These are phyloP conservation scores for Pinus tabuliformis DNA, from an alignment of 75 land plant species.

Conservation along the genomic window DNA sequence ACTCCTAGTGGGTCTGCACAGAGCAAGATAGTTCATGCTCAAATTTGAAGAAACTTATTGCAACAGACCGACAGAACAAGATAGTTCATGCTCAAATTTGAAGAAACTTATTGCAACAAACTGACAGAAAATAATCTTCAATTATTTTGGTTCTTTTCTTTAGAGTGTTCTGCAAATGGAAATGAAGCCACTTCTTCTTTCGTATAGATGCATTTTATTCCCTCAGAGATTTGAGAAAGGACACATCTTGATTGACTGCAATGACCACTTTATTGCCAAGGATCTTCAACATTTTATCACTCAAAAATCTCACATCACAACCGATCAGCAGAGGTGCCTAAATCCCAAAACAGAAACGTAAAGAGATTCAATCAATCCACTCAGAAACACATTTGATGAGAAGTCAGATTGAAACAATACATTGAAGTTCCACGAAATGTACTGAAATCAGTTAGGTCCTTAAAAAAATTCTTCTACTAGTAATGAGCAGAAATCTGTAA, in stretches of 20 bases:
- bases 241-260: conserved; percentile 75
- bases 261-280: conserved; percentile 73
- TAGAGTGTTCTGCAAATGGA: no score
- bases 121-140: neutral
- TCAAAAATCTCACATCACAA: conserved; percentile 67
- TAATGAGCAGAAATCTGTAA: neutral
- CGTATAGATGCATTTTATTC: neutral
- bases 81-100: no score
- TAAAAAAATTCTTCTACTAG: neutral
- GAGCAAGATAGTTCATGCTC: no score
- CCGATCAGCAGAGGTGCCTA: conserved; percentile 88
- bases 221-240: neutral
- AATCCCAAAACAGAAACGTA: neutral
- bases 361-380: no score
- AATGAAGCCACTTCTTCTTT: neutral
- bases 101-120: no score
- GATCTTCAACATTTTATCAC: conserved; percentile 46
- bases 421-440: neutral
- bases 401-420: neutral
- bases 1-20: conserved; percentile 60
- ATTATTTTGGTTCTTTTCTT: neutral
- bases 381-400: neutral
- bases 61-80: no score
- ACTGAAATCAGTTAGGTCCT: neutral
- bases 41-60: no score